Percentiles rank a stretch among this genome's conserved stretches.
Evolutionary conservation across 1,139 yeast species (phyloP).

Genomic region (Tardiomyces blankii): DNA sequence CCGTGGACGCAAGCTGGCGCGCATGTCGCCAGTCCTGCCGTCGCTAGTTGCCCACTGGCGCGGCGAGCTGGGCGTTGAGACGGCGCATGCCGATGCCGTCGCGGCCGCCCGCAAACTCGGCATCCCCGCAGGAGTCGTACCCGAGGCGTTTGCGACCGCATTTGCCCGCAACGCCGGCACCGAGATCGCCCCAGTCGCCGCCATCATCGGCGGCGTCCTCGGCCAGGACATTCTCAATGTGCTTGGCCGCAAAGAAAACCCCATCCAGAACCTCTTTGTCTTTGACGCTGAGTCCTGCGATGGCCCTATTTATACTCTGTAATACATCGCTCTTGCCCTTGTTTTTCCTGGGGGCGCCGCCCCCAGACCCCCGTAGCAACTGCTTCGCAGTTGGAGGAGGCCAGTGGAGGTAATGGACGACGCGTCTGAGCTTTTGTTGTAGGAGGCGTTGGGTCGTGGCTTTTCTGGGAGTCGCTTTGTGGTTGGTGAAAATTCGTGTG

Average conservation of each 20-base stretch:
- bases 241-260: conserved; percentile 64
- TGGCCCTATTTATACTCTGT: conserved; percentile 54
- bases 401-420: too few relatives aligned
- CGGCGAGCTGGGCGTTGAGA: conserved; percentile 12
- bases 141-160: conserved; percentile 14
- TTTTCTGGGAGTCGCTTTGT: too few relatives aligned
- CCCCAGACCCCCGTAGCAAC: too few relatives aligned
- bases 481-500: too few relatives aligned
- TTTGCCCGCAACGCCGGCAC: conserved; percentile 33
- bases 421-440: too few relatives aligned
- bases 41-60: conserved; percentile 45
- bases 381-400: too few relatives aligned
- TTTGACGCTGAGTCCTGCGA: conserved; percentile 61
- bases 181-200: conserved; percentile 78
- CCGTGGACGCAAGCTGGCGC: conserved; percentile 45
- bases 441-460: too few relatives aligned
- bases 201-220: conserved; percentile 80
- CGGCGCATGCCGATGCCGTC: conserved; percentile 4
- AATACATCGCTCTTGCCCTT: neutral
- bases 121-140: conserved; percentile 29
- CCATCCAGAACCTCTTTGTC: conserved; percentile 69
- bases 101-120: conserved; percentile 31
- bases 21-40: conserved; percentile 53
- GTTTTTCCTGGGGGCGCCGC: too few relatives aligned
- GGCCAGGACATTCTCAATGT: conserved; percentile 88